Conservation (phyloP, 495 filamentous ascomycete species). For the Lasiosphaeriaceae sp. region DNA sequence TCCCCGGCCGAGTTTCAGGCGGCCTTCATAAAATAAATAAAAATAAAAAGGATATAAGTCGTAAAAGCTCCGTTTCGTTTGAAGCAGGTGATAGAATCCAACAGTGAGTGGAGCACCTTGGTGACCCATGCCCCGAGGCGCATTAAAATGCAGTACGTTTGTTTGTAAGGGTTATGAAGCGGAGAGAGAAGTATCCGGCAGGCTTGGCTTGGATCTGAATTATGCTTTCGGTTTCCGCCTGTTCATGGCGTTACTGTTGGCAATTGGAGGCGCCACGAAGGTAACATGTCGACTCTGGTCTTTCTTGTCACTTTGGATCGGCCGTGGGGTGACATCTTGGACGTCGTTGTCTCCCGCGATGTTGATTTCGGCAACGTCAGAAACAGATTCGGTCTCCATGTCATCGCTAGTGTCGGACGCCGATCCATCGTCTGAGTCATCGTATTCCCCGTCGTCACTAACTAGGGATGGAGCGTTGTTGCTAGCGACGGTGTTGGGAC, state of each 20-base stretch:
- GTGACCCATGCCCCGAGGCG: not conserved
- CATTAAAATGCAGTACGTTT: not conserved
- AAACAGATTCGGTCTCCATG: slow-evolving; percentile 38
- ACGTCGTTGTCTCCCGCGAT: slow-evolving; percentile 40
- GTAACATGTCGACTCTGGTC: slow-evolving; percentile 44
- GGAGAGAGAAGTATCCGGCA: not conserved
- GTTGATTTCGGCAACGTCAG: slow-evolving; percentile 48
- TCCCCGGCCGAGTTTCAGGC: too few species aligned
- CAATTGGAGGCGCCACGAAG: slow-evolving; percentile 39
- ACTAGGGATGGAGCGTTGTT: slow-evolving; percentile 82
- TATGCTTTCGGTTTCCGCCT: slow-evolving; percentile 28
- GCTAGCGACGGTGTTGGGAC: slow-evolving; percentile 73
- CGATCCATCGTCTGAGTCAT: slow-evolving; percentile 49
- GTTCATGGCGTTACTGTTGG: slow-evolving; percentile 26
- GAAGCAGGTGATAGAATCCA: not conserved
- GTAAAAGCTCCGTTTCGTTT: not conserved
- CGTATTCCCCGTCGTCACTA: slow-evolving; percentile 80
- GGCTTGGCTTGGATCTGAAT: not conserved
- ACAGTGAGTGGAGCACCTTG: not conserved
- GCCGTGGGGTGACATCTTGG: slow-evolving; percentile 31
- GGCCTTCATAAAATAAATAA: too few species aligned
- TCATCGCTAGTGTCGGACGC: slow-evolving; percentile 42
- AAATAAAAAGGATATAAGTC: not conserved
- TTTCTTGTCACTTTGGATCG: slow-evolving; percentile 41
- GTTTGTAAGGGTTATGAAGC: not conserved